phyloP scores from a whole-genome alignment of 345 rosid genomes.

The Populus pruinosa region DNA sequence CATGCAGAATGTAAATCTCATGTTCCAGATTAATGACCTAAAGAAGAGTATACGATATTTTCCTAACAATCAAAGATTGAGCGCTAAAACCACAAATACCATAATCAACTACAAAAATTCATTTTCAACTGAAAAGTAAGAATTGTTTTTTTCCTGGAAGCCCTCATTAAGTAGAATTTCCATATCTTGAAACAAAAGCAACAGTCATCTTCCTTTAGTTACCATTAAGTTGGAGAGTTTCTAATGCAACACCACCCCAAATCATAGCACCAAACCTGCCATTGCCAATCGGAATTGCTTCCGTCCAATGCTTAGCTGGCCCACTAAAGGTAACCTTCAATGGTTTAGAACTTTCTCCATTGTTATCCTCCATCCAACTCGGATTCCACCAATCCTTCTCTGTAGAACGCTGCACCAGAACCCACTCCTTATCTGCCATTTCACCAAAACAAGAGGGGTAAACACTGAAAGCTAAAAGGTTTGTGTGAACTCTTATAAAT shows the following conservation, averaged over 20 bases:
- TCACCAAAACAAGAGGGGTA: neutral
- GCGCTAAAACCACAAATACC: neutral
- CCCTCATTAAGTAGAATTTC: neutral
- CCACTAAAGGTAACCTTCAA: conserved; percentile 57
- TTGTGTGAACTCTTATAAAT: too few species aligned
- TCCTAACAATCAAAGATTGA: neutral
- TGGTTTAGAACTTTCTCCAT: conserved; percentile 34
- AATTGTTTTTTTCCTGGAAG: neutral
- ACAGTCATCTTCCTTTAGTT: neutral
- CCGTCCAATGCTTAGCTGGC: conserved; percentile 76
- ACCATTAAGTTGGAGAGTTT: conserved; percentile 82
- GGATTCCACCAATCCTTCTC: conserved; percentile 44
- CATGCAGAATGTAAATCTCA: too few species aligned
- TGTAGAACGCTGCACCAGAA: conserved; percentile 36
- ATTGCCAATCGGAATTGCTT: conserved; percentile 78
- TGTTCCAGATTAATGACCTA: neutral
- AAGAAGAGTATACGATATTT: neutral
- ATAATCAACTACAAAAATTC: neutral
- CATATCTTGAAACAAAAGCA: neutral
- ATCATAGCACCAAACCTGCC: conserved; percentile 94
- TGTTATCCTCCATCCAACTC: conserved; percentile 10
- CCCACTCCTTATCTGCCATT: conserved; percentile 41
- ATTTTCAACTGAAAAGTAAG: neutral
- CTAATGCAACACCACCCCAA: conserved; percentile 78
- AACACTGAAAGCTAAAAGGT: neutral